Evolutionary conservation across 208 protist species (phyloP).

Genomic region (Balamuthia mandrillaris): DNA sequence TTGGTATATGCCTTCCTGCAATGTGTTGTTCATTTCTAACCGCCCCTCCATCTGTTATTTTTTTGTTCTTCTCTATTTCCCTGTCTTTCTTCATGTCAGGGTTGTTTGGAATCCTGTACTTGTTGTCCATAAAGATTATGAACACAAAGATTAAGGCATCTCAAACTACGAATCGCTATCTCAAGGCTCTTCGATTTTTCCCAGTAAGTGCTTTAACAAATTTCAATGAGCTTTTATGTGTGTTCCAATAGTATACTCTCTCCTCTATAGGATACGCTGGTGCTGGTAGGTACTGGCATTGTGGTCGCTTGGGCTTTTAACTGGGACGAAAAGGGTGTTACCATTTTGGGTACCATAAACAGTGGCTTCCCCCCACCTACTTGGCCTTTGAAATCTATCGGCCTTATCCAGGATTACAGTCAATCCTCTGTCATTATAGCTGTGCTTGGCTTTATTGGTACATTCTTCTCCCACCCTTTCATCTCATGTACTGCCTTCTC

Average conservation of each 20-base stretch:
- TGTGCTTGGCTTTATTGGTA: conserved; percentile 21
- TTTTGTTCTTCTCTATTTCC: background rate
- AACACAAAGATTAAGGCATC: no score
- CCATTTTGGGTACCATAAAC: background rate
- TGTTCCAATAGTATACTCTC: background rate
- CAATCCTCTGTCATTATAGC: background rate
- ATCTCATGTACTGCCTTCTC: background rate
- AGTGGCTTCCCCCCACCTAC: background rate
- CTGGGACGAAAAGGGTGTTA: background rate
- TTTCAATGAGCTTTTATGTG: background rate
- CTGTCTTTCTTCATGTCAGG: no score
- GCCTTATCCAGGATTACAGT: background rate
- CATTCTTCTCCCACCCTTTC: background rate
- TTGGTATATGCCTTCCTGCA: background rate
- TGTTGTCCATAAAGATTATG: no score
- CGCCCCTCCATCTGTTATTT: background rate
- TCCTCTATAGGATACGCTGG: background rate
- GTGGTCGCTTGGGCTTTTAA: background rate
- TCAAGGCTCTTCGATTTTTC: no score
- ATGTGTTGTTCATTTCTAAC: background rate
- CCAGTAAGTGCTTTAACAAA: no score
- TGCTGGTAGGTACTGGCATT: background rate
- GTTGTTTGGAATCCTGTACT: no score
- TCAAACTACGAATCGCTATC: no score
- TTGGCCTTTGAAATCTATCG: background rate